A percentile compares a stretch with the other conserved stretches of the same genome.
Conservation (phyloP, 1,284 basidiomycete species). For the Apiotrichum montevideense region DNA sequence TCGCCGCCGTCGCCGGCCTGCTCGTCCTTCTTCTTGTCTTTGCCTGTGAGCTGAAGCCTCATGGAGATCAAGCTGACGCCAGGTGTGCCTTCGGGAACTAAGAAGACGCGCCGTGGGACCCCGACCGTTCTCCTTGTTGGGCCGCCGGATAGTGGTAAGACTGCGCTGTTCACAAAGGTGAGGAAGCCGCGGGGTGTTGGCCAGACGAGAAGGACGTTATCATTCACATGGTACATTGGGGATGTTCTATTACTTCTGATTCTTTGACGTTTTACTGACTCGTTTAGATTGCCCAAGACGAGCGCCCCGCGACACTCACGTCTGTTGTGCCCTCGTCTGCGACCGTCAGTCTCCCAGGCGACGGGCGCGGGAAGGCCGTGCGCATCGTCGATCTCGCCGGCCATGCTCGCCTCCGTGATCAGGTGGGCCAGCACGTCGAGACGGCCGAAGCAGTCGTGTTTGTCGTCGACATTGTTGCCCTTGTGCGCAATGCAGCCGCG, state of each 20-base stretch:
- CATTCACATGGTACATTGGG: too few species aligned
- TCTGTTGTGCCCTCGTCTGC: conserved; percentile 32
- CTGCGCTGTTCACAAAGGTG: conserved; percentile 41
- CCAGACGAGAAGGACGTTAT: too few species aligned
- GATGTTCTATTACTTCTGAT: too few species aligned
- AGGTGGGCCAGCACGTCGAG: conserved; percentile 27
- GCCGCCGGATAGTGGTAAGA: conserved; percentile 41
- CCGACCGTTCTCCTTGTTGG: conserved; percentile 38
- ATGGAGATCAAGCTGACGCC: too few species aligned
- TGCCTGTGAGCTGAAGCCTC: conserved; percentile 23
- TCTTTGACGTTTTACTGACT: not conserved
- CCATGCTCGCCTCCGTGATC: conserved; percentile 43
- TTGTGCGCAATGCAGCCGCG: conserved; percentile 35
- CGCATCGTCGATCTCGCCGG: conserved; percentile 42
- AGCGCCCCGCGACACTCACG: conserved; percentile 37
- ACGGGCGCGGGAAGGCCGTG: conserved; percentile 19
- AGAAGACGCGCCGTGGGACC: conserved; percentile 22
- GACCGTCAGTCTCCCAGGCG: conserved; percentile 24
- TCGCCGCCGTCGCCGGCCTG: conserved; percentile 31
- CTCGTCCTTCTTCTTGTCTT: conserved; percentile 24
- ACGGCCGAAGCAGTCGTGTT: conserved; percentile 38
- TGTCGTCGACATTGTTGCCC: conserved; percentile 37
- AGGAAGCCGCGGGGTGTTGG: too few species aligned
- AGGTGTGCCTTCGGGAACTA: conserved; percentile 3
- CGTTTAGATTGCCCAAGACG: conserved; percentile 32